Percentiles rank a stretch among this genome's conserved stretches.
These are phyloP conservation scores for Alloteropsis angusta DNA, from an alignment of 202 grass and related monocot genomes.

Conservation along the genomic window DNA sequence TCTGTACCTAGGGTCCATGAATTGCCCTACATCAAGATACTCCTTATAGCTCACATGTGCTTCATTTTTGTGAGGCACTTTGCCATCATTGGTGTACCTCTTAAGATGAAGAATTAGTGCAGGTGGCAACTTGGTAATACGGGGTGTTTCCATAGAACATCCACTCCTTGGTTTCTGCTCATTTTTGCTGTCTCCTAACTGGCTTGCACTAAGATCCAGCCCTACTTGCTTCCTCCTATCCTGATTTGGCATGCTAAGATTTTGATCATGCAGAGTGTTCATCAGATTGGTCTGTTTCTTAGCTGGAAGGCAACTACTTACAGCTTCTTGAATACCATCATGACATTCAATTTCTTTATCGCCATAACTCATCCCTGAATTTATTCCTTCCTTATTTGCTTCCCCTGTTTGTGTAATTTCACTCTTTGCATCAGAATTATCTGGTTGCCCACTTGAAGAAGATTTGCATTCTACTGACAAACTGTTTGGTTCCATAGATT, in stretches of 20 bases:
- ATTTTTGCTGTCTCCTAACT: not conserved
- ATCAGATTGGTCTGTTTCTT: slow-evolving; percentile 9
- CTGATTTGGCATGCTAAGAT: slow-evolving; percentile 2
- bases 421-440: slow-evolving; percentile 10
- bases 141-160: slow-evolving; percentile 34
- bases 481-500: slow-evolving; percentile 7
- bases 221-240: not conserved
- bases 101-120: slow-evolving; percentile 61
- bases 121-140: slow-evolving; percentile 41
- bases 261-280: slow-evolving; percentile 3
- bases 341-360: slow-evolving; percentile 13
- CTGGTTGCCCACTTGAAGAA: slow-evolving; percentile 9
- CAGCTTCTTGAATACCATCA: slow-evolving; percentile 26
- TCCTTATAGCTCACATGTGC: not conserved
- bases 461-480: slow-evolving; percentile 2
- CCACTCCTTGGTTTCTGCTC: slow-evolving; percentile 24
- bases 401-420: slow-evolving; percentile 1
- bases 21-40: slow-evolving; percentile 8
- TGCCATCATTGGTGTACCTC: slow-evolving; percentile 20
- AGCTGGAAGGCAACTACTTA: slow-evolving; percentile 5
- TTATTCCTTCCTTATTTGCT: not conserved
- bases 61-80: slow-evolving; percentile 32
- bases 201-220: not conserved
- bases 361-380: not conserved
- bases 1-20: not conserved